Base-by-base conservation (phyloP, 371 early-diverging fungal genomes). In the Catenaria anguillulae region DNA sequence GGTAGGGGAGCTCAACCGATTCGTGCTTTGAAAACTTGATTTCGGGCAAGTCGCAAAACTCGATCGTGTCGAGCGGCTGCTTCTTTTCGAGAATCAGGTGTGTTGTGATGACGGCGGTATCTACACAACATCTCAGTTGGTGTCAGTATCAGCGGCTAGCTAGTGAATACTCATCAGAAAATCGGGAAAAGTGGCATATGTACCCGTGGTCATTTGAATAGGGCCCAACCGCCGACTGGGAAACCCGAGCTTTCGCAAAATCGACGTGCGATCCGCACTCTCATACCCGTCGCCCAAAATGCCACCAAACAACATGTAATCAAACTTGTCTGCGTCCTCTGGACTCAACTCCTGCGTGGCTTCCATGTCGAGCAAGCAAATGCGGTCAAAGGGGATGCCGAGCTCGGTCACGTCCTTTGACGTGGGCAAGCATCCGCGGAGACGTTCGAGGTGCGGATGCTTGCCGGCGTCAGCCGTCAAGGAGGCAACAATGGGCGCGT, bases 271-370 rank as follows among this genome's bases (percentile, higher is more conserved):
- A 76, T 89, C 89, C 79, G 73, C 52, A 26, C 29, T 48, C 34
- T 73, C 70, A n/a, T 72, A 72, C 42, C 71, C 75, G 60, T 75
- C 75, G n/a, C 75, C 75, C 66, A 63, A 42, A 24, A 26, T n/a
- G 3, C 19, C 89, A 26, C 89, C 89, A 77, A 89, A 89, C 65
- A 89, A 70, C 62, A 86, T 79, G 69, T 79, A 86, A 35, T 85
- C 82, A 64, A 77, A 89, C 21, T 68, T 71, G 24, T 79, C 77
- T 24, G 74, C 86, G 68, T 89, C 89, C 59, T 76, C 81, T 33
- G 87, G 87, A 36, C 70, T 56, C 48, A 89, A 73, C 34, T 76
- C 75, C 54, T 75, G 63, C 6, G 72, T 72, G 6, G 82, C 80
- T 17, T 79, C 65, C 40, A 87, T 87, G 68, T 89, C 87, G 48